Conservation (phyloP, 2,329 filamentous ascomycete species). For the Fusarium veterinarium region DNA sequence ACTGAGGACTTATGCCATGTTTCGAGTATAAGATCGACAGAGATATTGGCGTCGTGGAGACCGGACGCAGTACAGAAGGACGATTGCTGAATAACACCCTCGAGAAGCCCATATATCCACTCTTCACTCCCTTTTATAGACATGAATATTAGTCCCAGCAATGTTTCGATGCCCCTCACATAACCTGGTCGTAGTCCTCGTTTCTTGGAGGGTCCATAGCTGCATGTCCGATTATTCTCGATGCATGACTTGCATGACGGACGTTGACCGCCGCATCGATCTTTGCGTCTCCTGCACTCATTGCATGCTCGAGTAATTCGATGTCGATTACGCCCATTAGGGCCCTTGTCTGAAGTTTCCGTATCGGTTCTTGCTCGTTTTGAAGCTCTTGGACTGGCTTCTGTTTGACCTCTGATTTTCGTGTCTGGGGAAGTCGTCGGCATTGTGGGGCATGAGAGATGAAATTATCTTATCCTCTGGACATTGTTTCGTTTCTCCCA, state of each 20-base stretch:
- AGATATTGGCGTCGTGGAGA: not conserved
- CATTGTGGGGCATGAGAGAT: not conserved
- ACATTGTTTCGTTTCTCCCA: not conserved
- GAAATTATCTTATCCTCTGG: not conserved
- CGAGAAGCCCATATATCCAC: not conserved
- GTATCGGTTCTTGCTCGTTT: conserved; percentile 4
- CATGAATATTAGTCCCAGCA: not conserved
- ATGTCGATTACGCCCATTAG: not conserved
- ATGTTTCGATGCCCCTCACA: conserved; percentile 11
- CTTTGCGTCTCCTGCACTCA: conserved; percentile 3
- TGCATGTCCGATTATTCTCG: not conserved
- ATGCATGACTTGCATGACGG: conserved; percentile 1
- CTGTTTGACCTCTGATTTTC: not conserved
- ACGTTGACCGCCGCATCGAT: not conserved
- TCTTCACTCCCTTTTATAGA: not conserved
- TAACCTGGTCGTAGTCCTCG: not conserved
- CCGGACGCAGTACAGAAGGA: accelerated
- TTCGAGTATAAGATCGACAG: conserved; percentile 1
- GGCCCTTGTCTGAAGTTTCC: not conserved
- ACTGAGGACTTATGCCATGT: conserved; percentile 6
- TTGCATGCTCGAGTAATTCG: conserved; percentile 16
- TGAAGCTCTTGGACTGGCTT: not conserved
- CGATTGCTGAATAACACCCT: accelerated
- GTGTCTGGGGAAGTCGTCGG: not conserved
- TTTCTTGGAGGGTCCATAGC: conserved; percentile 15